Evolutionary conservation across 2,329 filamentous ascomycete genomes (phyloP).

Genomic region (Venturia carpophila): DNA sequence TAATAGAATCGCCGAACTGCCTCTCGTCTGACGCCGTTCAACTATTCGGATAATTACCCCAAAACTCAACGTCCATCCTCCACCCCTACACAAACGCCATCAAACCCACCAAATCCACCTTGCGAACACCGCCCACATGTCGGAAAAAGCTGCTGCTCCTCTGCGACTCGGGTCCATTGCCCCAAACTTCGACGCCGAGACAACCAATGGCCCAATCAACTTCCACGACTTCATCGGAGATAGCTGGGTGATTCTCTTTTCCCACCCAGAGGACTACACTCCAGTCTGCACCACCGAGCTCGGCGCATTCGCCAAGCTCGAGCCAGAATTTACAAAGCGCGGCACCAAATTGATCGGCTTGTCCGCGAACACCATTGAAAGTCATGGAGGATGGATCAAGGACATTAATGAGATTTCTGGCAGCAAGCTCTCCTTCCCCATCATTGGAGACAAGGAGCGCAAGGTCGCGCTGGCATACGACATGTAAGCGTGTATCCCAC

Average conservation of each 20-base stretch:
- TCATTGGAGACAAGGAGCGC: slow-evolving; percentile 47
- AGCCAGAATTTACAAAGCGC: slow-evolving; percentile 56
- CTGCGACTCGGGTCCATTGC: slow-evolving; percentile 59
- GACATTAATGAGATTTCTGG: slow-evolving; percentile 46
- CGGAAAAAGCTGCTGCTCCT: slow-evolving; percentile 6
- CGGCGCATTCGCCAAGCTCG: slow-evolving; percentile 55
- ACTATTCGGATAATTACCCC: neutral
- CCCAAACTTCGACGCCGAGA: slow-evolving; percentile 62
- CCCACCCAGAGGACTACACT: slow-evolving; percentile 57
- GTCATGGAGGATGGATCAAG: slow-evolving; percentile 46
- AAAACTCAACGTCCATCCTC: neutral
- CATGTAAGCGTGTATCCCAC: slow-evolving; percentile 34
- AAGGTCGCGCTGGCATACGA: slow-evolving; percentile 45
- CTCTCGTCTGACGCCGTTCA: neutral
- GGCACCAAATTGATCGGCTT: slow-evolving; percentile 55
- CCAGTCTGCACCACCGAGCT: slow-evolving; percentile 57
- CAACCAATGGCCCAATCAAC: slow-evolving; percentile 57
- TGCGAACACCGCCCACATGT: neutral
- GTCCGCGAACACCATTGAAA: slow-evolving; percentile 44
- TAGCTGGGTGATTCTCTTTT: slow-evolving; percentile 64
- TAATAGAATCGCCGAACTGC: slow-evolving; percentile 9
- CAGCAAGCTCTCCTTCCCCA: slow-evolving; percentile 42
- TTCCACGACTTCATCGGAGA: slow-evolving; percentile 66
- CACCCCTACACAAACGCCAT: neutral
- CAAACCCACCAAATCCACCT: neutral